A percentile compares a stretch with the other conserved stretches of the same genome.
These are phyloP conservation scores for Penicillium bialowiezense DNA, from an alignment of 495 filamentous ascomycete species.

Conservation along the genomic window DNA sequence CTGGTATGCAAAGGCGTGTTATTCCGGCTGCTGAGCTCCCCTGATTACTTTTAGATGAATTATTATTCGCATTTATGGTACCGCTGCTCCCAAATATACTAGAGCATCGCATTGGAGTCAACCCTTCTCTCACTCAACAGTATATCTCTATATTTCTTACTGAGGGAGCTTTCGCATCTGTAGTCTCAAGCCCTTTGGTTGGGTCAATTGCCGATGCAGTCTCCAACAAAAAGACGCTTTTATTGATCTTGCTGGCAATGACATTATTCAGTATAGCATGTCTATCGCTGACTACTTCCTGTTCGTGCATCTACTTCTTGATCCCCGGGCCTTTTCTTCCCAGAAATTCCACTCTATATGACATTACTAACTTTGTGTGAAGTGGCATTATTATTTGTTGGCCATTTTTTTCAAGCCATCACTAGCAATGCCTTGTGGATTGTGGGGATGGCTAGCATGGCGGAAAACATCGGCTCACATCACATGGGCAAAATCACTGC, in stretches of 20 bases:
- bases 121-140: conserved; percentile 14
- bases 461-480: conserved; percentile 23
- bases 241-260: conserved; percentile 14
- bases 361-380: conserved; percentile 3
- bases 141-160: conserved; percentile 20
- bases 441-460: conserved; percentile 27
- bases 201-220: conserved; percentile 19
- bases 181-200: conserved; percentile 5
- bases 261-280: conserved; percentile 17
- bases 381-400: conserved; percentile 26
- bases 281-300: conserved; percentile 10
- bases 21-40: background rate
- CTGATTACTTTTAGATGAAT: background rate
- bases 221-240: conserved; percentile 12
- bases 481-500: conserved; percentile 29
- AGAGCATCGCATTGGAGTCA: conserved; percentile 19
- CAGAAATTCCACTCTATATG: no score
- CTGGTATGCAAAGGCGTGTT: background rate
- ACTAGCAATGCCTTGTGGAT: conserved; percentile 27
- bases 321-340: background rate
- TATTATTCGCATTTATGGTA: conserved; percentile 18
- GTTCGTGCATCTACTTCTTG: conserved; percentile 1
- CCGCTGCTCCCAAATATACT: conserved; percentile 25
- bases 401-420: conserved; percentile 28
- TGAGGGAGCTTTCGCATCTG: conserved; percentile 18